Evolutionary conservation across 73 alveolate species (phyloP).

Genomic region (Tetrahymena thermophila): DNA sequence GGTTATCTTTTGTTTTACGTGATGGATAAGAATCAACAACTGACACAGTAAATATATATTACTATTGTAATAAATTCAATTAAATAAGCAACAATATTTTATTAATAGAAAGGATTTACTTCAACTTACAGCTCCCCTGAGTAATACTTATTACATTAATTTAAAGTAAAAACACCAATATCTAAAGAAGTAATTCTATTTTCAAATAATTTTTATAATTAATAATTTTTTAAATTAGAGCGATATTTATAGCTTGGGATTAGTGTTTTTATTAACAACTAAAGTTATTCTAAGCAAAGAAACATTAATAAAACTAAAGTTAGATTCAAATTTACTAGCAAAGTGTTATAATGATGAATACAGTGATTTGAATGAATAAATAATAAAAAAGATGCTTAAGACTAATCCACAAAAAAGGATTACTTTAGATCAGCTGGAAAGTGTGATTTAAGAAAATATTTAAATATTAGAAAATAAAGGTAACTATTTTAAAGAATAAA

Average conservation of each 20-base stretch:
- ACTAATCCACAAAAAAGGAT: not conserved
- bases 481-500: not conserved
- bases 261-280: not conserved
- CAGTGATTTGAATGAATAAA: not conserved
- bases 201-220: not conserved
- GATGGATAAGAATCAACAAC: not conserved
- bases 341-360: not conserved
- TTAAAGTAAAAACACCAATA: not conserved
- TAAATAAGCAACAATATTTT: not conserved
- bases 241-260: not conserved
- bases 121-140: not conserved
- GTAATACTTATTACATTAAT: not conserved
- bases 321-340: not conserved
- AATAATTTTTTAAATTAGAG: not conserved
- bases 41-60: not conserved
- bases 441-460: not conserved
- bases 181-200: not conserved
- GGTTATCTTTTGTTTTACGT: not conserved
- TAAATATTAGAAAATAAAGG: not conserved
- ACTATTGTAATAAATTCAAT: not conserved
- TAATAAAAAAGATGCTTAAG: not conserved
- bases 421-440: not conserved
- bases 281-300: not conserved
- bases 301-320: not conserved
- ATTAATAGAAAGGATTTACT: not conserved